phyloP scores from a whole-genome alignment of 345 rosid species.

The Citrus australasica region DNA sequence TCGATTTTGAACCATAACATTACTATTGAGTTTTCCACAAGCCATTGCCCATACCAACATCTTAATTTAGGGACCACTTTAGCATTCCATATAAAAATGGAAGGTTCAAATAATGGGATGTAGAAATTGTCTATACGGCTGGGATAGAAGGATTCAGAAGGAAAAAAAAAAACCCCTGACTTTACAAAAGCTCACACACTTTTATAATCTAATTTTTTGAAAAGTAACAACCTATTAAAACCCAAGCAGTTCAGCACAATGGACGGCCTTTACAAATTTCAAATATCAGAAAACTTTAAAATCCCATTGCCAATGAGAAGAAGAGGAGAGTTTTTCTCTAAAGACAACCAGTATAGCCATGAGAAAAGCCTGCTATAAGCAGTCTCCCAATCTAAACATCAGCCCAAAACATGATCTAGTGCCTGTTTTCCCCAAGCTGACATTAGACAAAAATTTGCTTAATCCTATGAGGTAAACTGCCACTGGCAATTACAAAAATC shows the following conservation, averaged over 20 bases:
- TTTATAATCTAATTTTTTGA: not conserved
- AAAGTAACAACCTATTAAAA: not conserved
- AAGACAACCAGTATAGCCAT: not conserved
- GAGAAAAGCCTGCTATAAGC: not conserved
- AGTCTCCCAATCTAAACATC: conserved; percentile 1
- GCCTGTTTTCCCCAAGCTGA: not conserved
- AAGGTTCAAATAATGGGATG: not conserved
- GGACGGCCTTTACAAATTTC: too few species aligned
- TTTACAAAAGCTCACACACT: not conserved
- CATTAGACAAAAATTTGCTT: not conserved
- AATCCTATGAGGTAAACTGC: not conserved
- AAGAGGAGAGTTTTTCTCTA: not conserved
- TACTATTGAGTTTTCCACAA: not conserved
- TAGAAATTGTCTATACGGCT: not conserved
- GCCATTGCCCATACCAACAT: not conserved
- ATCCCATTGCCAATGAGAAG: not conserved
- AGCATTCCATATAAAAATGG: not conserved
- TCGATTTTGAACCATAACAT: not conserved
- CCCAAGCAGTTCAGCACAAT: not conserved
- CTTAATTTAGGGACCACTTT: not conserved
- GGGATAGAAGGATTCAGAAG: not conserved
- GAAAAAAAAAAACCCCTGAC: not conserved
- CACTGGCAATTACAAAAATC: not conserved
- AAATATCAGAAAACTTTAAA: not conserved
- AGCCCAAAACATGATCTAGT: not conserved